Conservation (phyloP, 805 yeast species). For the Huiozyma sinensis region DNA sequence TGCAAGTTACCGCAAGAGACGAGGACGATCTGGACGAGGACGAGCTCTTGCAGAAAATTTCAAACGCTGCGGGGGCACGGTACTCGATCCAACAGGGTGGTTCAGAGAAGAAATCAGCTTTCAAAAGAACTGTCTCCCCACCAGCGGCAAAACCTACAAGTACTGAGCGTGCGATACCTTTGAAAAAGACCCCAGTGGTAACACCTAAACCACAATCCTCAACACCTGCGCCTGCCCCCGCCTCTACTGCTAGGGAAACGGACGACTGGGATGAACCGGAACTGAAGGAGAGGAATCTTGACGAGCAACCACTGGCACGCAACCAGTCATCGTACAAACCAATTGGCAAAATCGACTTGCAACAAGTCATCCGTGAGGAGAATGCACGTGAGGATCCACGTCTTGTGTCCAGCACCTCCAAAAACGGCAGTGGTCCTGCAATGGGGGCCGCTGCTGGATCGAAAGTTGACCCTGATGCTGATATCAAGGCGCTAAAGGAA, state of each 20-base stretch:
- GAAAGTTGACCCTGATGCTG: conserved; percentile 20
- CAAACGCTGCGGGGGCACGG: conserved; percentile 93
- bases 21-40: conserved; percentile 75
- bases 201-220: conserved; percentile 13
- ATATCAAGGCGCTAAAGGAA: conserved; percentile 28
- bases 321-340: conserved; percentile 46
- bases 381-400: conserved; percentile 35
- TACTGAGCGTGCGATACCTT: conserved; percentile 23
- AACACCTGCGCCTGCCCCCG: conserved; percentile 11
- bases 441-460: conserved; percentile 5
- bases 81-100: conserved; percentile 52
- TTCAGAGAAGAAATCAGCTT: conserved; percentile 6
- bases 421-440: no score
- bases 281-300: conserved; percentile 38
- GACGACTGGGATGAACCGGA: conserved; percentile 40
- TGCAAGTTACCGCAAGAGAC: conserved; percentile 94
- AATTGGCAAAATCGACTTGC: conserved; percentile 47
- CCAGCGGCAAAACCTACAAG: conserved; percentile 26
- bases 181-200: conserved; percentile 14
- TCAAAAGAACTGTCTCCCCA: conserved; percentile 18
- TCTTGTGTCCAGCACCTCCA: conserved; percentile 19
- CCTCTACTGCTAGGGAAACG: conserved; percentile 17
- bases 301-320: conserved; percentile 35
- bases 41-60: conserved; percentile 63
- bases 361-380: conserved; percentile 35